These are phyloP conservation scores for Naganishia onofrii DNA, from an alignment of 768 basidiomycete species.

Conservation along the genomic window DNA sequence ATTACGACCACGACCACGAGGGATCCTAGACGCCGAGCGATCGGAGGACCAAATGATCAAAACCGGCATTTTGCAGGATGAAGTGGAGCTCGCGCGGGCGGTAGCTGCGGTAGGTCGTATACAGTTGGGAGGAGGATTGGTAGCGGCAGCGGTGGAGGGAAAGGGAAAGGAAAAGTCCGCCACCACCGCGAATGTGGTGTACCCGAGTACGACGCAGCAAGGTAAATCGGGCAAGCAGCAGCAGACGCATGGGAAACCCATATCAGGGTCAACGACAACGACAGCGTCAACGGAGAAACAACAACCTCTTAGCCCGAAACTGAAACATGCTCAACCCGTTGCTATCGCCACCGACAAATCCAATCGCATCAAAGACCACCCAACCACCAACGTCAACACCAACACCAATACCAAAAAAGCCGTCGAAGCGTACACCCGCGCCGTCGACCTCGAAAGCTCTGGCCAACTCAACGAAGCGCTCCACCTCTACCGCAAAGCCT, in stretches of 20 bases:
- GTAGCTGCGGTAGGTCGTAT: conserved; percentile 18
- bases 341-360: conserved; percentile 1
- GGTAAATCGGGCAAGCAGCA: too few relatives aligned
- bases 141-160: too few relatives aligned
- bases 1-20: conserved; percentile 1
- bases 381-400: neutral
- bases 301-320: conserved; percentile 5
- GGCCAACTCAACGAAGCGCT: conserved; percentile 75
- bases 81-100: conserved; percentile 9
- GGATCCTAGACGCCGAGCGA: neutral
- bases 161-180: too few relatives aligned
- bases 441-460: conserved; percentile 69
- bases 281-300: neutral
- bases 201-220: too few relatives aligned
- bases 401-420: conserved; percentile 27
- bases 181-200: too few relatives aligned
- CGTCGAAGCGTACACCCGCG: conserved; percentile 63
- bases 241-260: neutral
- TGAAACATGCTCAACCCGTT: conserved; percentile 11
- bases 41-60: neutral
- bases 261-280: neutral
- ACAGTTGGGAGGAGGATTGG: neutral
- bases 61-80: conserved; percentile 6
- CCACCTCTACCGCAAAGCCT: conserved; percentile 72
- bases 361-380: neutral